Evolutionary conservation across 1,284 basidiomycete genomes (phyloP).

Genomic region (Veloporphyrellus conicus): DNA sequence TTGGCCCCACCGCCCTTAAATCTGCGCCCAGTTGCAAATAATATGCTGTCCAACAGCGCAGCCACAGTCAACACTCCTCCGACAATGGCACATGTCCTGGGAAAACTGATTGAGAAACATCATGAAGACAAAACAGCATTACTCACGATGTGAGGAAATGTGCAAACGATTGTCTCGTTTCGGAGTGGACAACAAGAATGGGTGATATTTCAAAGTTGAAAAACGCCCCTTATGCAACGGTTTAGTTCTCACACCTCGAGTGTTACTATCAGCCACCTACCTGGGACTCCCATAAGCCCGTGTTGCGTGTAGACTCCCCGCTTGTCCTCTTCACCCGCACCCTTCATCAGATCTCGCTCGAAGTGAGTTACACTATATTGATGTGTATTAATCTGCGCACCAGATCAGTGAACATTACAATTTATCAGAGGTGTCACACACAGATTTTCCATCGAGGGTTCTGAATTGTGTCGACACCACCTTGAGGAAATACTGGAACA

Average conservation of each 20-base stretch:
- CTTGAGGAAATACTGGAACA: conserved; percentile 98
- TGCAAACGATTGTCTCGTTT: conserved; percentile 89
- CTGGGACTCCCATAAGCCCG: conserved; percentile 74
- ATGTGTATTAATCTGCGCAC: conserved; percentile 64
- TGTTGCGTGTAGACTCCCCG: conserved; percentile 80
- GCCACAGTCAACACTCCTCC: conserved; percentile 96
- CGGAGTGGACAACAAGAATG: conserved; percentile 87
- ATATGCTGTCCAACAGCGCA: conserved; percentile 82
- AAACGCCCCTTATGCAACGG: conserved; percentile 60
- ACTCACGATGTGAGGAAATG: conserved; percentile 95
- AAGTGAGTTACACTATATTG: conserved; percentile 96
- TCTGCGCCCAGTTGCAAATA: conserved; percentile 72
- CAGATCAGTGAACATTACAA: conserved; percentile 4
- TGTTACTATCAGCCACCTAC: conserved; percentile 35
- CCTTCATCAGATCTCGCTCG: conserved; percentile 80
- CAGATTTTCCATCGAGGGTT: conserved; percentile 70
- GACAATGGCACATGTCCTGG: conserved; percentile 92
- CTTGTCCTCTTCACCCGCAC: conserved; percentile 54
- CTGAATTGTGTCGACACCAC: conserved; percentile 91
- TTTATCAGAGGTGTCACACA: conserved; percentile 34
- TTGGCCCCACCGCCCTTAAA: conserved; percentile 49
- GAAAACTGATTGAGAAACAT: conserved; percentile 2
- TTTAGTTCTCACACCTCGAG: neutral
- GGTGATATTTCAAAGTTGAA: conserved; percentile 99
- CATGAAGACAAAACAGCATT: neutral